A percentile compares a stretch with the other conserved stretches of the same genome.
phyloP scores from a whole-genome alignment of 768 basidiomycete species.

The Lenzites betulinus region DNA sequence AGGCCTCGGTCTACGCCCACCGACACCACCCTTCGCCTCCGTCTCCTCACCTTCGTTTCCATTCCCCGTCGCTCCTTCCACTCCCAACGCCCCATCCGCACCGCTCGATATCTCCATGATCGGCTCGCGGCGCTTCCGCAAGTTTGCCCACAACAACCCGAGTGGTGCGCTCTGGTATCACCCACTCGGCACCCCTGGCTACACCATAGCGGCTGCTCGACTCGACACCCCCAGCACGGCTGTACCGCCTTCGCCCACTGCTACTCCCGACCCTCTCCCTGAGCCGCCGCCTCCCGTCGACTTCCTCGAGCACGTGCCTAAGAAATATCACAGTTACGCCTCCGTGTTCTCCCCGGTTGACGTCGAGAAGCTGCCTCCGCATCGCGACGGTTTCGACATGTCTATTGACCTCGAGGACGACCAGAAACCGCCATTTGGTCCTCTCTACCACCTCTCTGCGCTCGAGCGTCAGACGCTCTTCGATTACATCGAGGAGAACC shows the following conservation, averaged over 20 bases:
- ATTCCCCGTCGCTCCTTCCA: background rate
- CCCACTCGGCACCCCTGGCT: conserved; percentile 4
- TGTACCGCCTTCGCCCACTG: too few relatives aligned
- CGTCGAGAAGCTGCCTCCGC: conserved; percentile 8
- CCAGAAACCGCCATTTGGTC: too few relatives aligned
- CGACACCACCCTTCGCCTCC: background rate
- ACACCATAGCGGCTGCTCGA: background rate
- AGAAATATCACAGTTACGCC: conserved; percentile 26
- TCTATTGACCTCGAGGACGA: conserved; percentile 36
- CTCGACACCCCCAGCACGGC: background rate
- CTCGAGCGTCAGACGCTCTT: too few relatives aligned
- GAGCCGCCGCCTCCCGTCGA: background rate
- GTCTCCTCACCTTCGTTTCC: background rate
- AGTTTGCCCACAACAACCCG: conserved; percentile 2
- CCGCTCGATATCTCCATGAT: background rate
- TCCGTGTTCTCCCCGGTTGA: conserved; percentile 15
- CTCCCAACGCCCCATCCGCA: background rate
- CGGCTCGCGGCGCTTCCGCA: background rate
- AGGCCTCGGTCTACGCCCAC: background rate
- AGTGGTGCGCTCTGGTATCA: conserved; percentile 6
- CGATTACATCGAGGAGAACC: too few relatives aligned
- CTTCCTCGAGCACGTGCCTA: conserved; percentile 2
- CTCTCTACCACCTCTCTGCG: too few relatives aligned
- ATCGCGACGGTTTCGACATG: conserved; percentile 5
- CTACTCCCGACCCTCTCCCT: background rate